Base-by-base conservation (phyloP, 768 basidiomycete species). In the Tylopilus plumbeoviolaceoides region DNA sequence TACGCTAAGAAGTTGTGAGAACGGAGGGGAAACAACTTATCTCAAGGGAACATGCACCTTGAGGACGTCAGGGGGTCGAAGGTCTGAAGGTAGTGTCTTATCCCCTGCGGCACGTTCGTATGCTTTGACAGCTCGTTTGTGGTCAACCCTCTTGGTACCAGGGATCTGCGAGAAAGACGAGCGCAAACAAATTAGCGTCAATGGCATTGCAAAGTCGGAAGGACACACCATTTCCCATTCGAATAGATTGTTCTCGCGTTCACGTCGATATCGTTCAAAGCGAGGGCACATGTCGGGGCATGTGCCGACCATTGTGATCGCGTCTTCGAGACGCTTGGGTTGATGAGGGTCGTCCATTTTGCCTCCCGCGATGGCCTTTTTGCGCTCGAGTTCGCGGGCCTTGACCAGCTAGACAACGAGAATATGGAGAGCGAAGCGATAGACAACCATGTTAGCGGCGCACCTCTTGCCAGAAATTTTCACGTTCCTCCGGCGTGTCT, bases 21-120 rank as follows among this genome's bases (percentile, higher is more conserved):
- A 30, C 1, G 12, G 4, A 20, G 18, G 31, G 1, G 38, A 5
- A n/a, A 28, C 23, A 44, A 12, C 48, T 21, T 49, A 8, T 11
- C 53, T 51, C 39, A 47, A 40, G 52, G 53, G 36, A 27, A 51
- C 31, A 53, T 65, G 58, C 46, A 88, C 89, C 73, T 87, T 85
- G 50, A 98, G 83, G 25, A 97, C 81, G 18, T 70, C 71, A 0
- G 95, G 93, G 8, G 95, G 93, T 17, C 95, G 83, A 44, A 99
- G 75, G 67, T 99, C 95, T 1, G 91, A 93, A 2, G 95, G 95
- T 0, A 97, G 63, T 0, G 84, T 84, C 70, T 95, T 89, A 75
- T 95, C 91, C 23, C 95, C 95, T 14, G 92, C 90, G 4, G 92
- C 93, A 18, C 95, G 88, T 67, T 95, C 91, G 68, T 94, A 99